These are phyloP conservation scores for Fagopyrum homotropicum DNA, from an alignment of 148 eudicot species.

Conservation along the genomic window DNA sequence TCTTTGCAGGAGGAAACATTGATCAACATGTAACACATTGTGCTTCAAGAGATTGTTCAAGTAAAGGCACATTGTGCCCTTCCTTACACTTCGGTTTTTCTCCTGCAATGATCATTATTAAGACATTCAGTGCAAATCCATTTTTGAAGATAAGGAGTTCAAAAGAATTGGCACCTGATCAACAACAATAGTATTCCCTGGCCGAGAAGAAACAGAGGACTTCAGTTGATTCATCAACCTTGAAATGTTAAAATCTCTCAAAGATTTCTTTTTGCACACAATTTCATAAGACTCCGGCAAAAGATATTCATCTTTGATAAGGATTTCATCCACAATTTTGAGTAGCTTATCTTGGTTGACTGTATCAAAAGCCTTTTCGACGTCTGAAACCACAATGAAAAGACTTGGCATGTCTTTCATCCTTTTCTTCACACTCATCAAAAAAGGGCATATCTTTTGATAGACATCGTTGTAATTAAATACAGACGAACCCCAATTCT, in stretches of 20 bases:
- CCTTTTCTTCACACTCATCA: constrained; percentile 48
- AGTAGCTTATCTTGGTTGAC: constrained; percentile 74
- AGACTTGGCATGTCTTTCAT: constrained; percentile 34
- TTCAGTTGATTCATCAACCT: constrained; percentile 23
- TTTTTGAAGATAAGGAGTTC: background rate
- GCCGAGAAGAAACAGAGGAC: constrained; percentile 23
- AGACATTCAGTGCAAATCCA: background rate
- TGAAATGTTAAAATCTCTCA: constrained; percentile 35
- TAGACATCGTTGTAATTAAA: constrained; percentile 68
- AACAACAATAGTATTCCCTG: constrained; percentile 37
- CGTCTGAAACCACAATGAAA: constrained; percentile 77
- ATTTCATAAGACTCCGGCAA: constrained; percentile 44
- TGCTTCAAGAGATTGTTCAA: constrained; percentile 62
- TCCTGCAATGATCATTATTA: constrained; percentile 35
- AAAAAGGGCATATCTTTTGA: constrained; percentile 56
- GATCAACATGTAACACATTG: constrained; percentile 50
- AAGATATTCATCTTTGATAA: constrained; percentile 37
- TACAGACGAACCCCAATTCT: constrained; percentile 73
- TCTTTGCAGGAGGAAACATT: constrained; percentile 50
- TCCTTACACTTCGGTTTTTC: constrained; percentile 36
- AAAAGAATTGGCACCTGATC: constrained; percentile 39
- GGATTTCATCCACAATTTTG: constrained; percentile 47
- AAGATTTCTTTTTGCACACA: constrained; percentile 33
- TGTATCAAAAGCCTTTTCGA: constrained; percentile 84
- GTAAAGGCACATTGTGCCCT: constrained; percentile 33